Conservation (phyloP, 2,329 filamentous ascomycete genomes). For the Saccharata proteae region DNA sequence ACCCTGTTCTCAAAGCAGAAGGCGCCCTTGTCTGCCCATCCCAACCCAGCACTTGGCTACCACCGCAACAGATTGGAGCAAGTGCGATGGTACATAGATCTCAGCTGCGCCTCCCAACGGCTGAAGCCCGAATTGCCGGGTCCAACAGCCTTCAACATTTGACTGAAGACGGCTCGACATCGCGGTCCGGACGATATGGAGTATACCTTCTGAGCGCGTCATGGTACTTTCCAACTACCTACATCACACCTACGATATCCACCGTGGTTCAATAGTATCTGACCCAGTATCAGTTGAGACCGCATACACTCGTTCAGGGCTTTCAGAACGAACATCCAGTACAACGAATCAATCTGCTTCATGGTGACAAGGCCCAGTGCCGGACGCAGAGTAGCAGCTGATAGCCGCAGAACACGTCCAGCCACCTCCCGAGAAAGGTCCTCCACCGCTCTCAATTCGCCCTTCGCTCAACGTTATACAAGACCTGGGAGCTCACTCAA, state of each 20-base stretch:
- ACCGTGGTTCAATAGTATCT: no score
- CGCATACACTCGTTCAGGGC: slow-evolving; percentile 15
- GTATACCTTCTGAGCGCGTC: slow-evolving; percentile 21
- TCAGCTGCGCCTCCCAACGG: not conserved
- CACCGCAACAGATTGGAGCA: slow-evolving; percentile 1
- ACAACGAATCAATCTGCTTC: slow-evolving; percentile 1
- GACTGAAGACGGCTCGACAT: not conserved
- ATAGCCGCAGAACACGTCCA: slow-evolving; percentile 9
- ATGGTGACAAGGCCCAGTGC: slow-evolving; percentile 1
- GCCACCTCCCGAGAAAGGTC: slow-evolving; percentile 14
- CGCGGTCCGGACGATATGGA: slow-evolving; percentile 17
- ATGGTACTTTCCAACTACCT: slow-evolving; percentile 25
- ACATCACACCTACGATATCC: slow-evolving; percentile 15
- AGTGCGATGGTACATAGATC: slow-evolving; percentile 4
- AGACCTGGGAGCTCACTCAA: not conserved
- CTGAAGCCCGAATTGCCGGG: slow-evolving; percentile 1
- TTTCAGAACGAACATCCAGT: slow-evolving; percentile 8
- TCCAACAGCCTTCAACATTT: slow-evolving; percentile 4
- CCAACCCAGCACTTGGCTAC: no score
- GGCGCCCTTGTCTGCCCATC: no score
- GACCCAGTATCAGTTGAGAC: slow-evolving; percentile 12
- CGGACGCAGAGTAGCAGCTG: not conserved
- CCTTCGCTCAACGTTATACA: slow-evolving; percentile 1
- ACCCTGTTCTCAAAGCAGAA: no score
- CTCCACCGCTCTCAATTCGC: slow-evolving; percentile 6